phyloP scores from a whole-genome alignment of 2,329 filamentous ascomycete genomes.

The Penicillium sp. region DNA sequence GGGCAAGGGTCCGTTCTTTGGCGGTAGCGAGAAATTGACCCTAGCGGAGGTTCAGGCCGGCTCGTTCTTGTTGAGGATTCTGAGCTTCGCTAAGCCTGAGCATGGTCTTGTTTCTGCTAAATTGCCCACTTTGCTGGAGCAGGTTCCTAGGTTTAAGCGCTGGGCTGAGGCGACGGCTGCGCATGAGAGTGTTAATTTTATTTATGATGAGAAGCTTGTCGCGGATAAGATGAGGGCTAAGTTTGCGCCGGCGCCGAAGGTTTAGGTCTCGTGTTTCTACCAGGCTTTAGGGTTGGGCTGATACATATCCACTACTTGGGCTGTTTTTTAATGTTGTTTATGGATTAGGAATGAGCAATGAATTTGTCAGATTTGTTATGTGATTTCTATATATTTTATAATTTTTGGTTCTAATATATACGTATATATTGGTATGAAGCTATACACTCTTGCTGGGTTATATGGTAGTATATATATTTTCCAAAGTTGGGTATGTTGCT shows the following conservation, averaged over 20 bases:
- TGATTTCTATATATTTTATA: no score
- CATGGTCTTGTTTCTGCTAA: slow-evolving; percentile 44
- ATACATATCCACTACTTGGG: not conserved
- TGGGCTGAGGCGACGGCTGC: slow-evolving; percentile 56
- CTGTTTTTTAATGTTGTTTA: not conserved
- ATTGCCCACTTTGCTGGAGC: slow-evolving; percentile 41
- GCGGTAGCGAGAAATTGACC: slow-evolving; percentile 56
- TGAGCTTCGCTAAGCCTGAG: slow-evolving; percentile 47
- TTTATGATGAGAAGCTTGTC: slow-evolving; percentile 50
- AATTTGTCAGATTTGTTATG: not conserved
- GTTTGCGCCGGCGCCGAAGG: slow-evolving; percentile 26
- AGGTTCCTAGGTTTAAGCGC: slow-evolving; percentile 57
- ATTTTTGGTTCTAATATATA: not conserved
- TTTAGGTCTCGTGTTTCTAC: slow-evolving; percentile 1
- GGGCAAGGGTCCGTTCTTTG: slow-evolving; percentile 51
- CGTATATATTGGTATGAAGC: not conserved
- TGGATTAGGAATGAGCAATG: not conserved
- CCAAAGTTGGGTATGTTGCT: not conserved
- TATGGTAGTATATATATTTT: not conserved
- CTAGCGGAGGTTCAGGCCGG: slow-evolving; percentile 62
- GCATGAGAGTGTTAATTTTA: slow-evolving; percentile 58
- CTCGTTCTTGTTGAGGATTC: slow-evolving; percentile 58
- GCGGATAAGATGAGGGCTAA: slow-evolving; percentile 39
- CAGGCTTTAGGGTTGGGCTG: not conserved
- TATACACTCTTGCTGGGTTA: not conserved